Percentiles rank a stretch among this genome's conserved stretches.
Conservation (phyloP, 1,284 basidiomycete genomes). For the Irpex lacteus region DNA sequence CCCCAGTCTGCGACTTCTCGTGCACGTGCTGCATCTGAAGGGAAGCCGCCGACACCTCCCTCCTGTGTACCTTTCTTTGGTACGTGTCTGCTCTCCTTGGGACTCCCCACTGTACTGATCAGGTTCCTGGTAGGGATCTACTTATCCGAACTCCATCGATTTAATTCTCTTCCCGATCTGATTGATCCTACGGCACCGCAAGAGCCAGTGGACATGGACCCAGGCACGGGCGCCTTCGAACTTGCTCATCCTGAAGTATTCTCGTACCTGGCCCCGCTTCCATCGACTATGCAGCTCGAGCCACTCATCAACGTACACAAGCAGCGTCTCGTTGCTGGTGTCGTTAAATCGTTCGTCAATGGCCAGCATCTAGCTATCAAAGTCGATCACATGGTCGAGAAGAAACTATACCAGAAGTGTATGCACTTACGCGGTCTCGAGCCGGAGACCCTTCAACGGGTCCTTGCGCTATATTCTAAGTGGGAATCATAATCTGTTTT, state of each 20-base stretch:
- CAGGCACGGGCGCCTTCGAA: slow-evolving; percentile 58
- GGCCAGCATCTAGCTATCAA: slow-evolving; percentile 79
- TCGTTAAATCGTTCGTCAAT: slow-evolving; percentile 74
- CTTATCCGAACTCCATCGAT: slow-evolving; percentile 67
- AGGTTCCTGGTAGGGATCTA: slow-evolving; percentile 57
- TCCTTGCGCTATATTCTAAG: slow-evolving; percentile 33
- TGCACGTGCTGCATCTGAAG: slow-evolving; percentile 44
- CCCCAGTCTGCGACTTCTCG: slow-evolving; percentile 34
- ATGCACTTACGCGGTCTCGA: slow-evolving; percentile 67
- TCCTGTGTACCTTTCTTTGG: slow-evolving; percentile 80
- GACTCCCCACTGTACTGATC: neutral
- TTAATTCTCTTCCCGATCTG: slow-evolving; percentile 71
- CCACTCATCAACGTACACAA: slow-evolving; percentile 88
- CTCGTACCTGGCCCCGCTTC: slow-evolving; percentile 64
- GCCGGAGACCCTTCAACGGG: slow-evolving; percentile 47
- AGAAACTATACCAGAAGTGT: slow-evolving; percentile 73
- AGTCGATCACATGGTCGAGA: slow-evolving; percentile 62
- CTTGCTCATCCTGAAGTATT: slow-evolving; percentile 78
- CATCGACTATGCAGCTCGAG: slow-evolving; percentile 73
- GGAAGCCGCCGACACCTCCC: slow-evolving; percentile 38
- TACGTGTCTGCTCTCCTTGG: slow-evolving; percentile 30
- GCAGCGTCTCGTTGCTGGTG: slow-evolving; percentile 74
- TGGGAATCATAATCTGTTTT: neutral
- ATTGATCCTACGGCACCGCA: slow-evolving; percentile 81
- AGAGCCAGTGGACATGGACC: slow-evolving; percentile 63